Evolutionary conservation across 73 alveolate species (phyloP), one percentile per base, ranked within the genome.

Genomic region (Breviolum minutum): DNA sequence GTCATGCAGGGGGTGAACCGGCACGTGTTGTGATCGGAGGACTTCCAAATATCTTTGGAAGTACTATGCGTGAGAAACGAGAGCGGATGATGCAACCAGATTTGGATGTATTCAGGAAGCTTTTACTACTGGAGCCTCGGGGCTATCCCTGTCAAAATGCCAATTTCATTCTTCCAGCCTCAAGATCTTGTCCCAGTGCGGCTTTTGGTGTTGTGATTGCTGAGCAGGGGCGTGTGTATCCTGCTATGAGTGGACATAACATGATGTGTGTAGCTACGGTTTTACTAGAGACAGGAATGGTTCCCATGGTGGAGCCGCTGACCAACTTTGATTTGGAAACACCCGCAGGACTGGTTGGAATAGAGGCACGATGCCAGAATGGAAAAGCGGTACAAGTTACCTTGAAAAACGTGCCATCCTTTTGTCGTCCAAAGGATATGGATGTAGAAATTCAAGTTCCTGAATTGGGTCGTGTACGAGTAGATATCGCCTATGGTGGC

Each of bases 191-290:
- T 61, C 93, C 94, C 26, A 77, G 85, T 60, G 99, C 99, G 7
- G 84, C 94, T 20, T 94, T 70, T 70, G 99, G 99, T 6, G 83
- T 94, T 29, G 86, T 94, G 73, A 94, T 94, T 80, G 94, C 94
- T 7, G 99, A 94, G 80, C 99, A 94, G 74, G 99, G 99, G 63
- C 85, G 60, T n/a, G 94, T 94, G 20, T 94, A 94, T 63, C 99
- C 99, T 29, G 99, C 99, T 6, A 94, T 94, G 99, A 79, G 94
- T 27, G 99, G 99, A n/a, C 99, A 94, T 62, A 94, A 94, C 30
- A 69, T 77, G 94, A 94, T 94, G 92, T 94, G 99, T 86, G 99
- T 94, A 9, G 99, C 99, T 22, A 94, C 99, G 0, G 94, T 76
- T 29, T 64, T 94, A 94, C 81, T 94, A 60, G 99, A 94, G 40